Evolutionary conservation across 768 basidiomycete genomes (phyloP), one percentile per base, ranked within the genome.

Genomic region (Tylopilus sp.): DNA sequence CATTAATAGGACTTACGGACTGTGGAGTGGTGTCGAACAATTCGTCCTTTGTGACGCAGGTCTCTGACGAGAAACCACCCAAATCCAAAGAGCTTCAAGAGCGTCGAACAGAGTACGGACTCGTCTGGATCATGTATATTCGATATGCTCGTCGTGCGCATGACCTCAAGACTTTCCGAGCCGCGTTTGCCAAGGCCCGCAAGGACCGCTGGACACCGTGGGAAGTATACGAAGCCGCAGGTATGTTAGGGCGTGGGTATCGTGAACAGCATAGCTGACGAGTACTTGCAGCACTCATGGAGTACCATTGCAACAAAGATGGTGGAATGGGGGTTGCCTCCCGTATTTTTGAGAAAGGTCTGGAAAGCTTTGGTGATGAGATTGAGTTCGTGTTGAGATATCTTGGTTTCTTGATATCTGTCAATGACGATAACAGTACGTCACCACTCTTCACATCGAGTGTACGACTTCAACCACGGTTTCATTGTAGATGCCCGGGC

Each of bases 361-460:
- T 97, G 64, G 91, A 95, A 63, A 71, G 75, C 13, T 97, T 90
- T 65, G 81, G 81, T 3, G 83, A 88, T 20, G 88, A 95, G 54
- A 79, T 86, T 36, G 88, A 93, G 44, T 98, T 83, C 59, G 90
- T 95, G 9, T 72, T 91, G 53, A 81, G 88, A 48, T 97, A 97
- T 71, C 83, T 99, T 23, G 85, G 86, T 7, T 99, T 95, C 78
- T 73, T 98, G 60, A 88, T 98, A 58, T 88, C 86, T 23, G 81
- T 97, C 72, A 98, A 98, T 61, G 95, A 98, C 68, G 88, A 93
- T 58, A 91, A 86, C 63, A 99, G 95, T 97, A 65, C 59, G 90
- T 75, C 36, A 47, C 31, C 36, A 47, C 31, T 23, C 45, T 23
- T 3, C 17, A 18, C 11, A 39, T 6, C 22, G 18, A 15, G 26